Evolutionary conservation across 2,329 filamentous ascomycete genomes (phyloP).

Genomic region (Arthrocladium fulminans): DNA sequence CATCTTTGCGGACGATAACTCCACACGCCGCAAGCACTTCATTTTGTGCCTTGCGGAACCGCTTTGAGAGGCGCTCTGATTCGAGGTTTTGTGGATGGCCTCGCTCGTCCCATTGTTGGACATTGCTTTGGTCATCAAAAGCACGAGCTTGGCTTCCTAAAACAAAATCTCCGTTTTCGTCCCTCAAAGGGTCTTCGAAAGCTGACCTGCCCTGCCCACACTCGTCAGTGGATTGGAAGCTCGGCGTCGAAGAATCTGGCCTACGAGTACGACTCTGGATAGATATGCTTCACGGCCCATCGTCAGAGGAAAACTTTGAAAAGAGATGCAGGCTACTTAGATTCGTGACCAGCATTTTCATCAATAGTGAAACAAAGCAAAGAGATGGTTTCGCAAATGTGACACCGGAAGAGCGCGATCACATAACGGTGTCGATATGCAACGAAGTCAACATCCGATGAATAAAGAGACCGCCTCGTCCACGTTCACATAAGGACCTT

Average conservation of each 20-base stretch:
- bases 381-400: too few relatives aligned
- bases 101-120: constrained; percentile 40
- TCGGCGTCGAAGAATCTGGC: constrained; percentile 14
- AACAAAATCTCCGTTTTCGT: constrained; percentile 20
- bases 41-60: constrained; percentile 41
- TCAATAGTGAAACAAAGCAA: too few relatives aligned
- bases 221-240: constrained; percentile 2
- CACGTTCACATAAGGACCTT: background rate
- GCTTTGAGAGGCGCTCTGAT: constrained; percentile 32
- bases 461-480: background rate
- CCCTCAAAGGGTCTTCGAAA: constrained; percentile 18
- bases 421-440: background rate
- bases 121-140: constrained; percentile 34
- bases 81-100: constrained; percentile 39
- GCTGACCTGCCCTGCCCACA: constrained; percentile 18
- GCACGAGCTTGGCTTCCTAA: constrained; percentile 18
- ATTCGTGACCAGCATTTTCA: background rate
- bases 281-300: constrained; percentile 40
- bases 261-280: constrained; percentile 39
- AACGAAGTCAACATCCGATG: background rate
- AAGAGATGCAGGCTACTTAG: background rate
- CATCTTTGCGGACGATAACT: constrained; percentile 36
- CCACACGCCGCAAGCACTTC: constrained; percentile 43
- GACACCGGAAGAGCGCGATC: background rate
- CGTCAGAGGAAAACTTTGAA: constrained; percentile 1